A percentile compares a stretch with the other conserved stretches of the same genome.
phyloP scores from a whole-genome alignment of 192 early-diverging fungal species.

The Gaertneriomyces sp. region DNA sequence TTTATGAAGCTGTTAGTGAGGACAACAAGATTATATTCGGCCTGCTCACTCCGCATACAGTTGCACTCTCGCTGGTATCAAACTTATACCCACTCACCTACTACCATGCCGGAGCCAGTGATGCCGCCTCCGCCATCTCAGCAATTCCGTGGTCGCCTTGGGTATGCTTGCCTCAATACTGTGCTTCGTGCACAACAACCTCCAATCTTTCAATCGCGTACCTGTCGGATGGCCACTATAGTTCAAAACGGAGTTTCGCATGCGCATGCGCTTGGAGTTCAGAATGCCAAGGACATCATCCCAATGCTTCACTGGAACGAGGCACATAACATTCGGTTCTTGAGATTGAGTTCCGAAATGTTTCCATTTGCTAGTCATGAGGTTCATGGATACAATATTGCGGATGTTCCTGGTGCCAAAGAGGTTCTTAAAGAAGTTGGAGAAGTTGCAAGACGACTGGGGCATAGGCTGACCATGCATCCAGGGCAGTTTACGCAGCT shows the following conservation, averaged over 20 bases:
- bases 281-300: slow-evolving; percentile 37
- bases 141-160: slow-evolving; percentile 37
- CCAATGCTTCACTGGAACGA: slow-evolving; percentile 47
- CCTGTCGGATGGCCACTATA: slow-evolving; percentile 43
- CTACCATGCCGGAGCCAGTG: too few species aligned
- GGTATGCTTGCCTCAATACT: slow-evolving; percentile 52
- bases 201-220: slow-evolving; percentile 45
- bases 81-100: too few species aligned
- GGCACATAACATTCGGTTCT: slow-evolving; percentile 43
- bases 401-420: slow-evolving; percentile 31
- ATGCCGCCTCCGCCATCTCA: too few species aligned
- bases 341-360: slow-evolving; percentile 47
- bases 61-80: too few species aligned
- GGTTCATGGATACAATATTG: slow-evolving; percentile 36
- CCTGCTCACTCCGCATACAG: too few species aligned
- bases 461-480: slow-evolving; percentile 50
- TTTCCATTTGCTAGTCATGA: slow-evolving; percentile 50
- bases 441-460: slow-evolving; percentile 32
- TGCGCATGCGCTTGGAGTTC: slow-evolving; percentile 34
- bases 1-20: too few species aligned
- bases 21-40: too few species aligned
- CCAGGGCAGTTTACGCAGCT: slow-evolving; percentile 51
- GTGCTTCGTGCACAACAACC: slow-evolving; percentile 44
- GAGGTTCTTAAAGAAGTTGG: slow-evolving; percentile 36
- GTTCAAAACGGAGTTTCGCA: slow-evolving; percentile 36